A percentile compares a stretch with the other conserved stretches of the same genome.
Evolutionary conservation across 2,329 filamentous ascomycete species (phyloP).

Genomic region (Fusarium staphyleae): DNA sequence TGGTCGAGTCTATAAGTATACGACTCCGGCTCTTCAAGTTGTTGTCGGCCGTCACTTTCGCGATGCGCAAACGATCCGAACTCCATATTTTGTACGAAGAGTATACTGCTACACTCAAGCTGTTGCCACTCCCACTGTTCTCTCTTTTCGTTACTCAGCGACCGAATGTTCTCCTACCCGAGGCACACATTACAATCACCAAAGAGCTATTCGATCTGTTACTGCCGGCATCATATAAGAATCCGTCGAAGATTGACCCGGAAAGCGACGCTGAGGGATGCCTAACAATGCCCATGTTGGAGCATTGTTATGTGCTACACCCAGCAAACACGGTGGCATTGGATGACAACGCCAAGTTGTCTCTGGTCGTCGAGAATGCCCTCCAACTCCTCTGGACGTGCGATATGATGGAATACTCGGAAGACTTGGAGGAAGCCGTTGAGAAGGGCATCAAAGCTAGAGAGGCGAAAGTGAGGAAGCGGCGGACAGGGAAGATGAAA

Average conservation of each 20-base stretch:
- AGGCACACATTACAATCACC: slow-evolving; percentile 54
- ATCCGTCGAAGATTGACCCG: slow-evolving; percentile 50
- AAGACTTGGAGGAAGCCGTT: slow-evolving; percentile 50
- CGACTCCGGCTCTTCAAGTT: slow-evolving; percentile 70
- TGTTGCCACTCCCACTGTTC: slow-evolving; percentile 66
- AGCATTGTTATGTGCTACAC: slow-evolving; percentile 69
- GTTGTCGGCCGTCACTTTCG: slow-evolving; percentile 55
- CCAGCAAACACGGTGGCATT: slow-evolving; percentile 66
- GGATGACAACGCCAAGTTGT: slow-evolving; percentile 76
- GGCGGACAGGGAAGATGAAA: slow-evolving; percentile 46
- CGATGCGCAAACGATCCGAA: slow-evolving; percentile 53
- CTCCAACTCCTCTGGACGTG: slow-evolving; percentile 59
- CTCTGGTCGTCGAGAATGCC: slow-evolving; percentile 71
- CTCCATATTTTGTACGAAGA: slow-evolving; percentile 65
- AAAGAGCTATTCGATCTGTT: slow-evolving; percentile 56
- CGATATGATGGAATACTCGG: slow-evolving; percentile 47
- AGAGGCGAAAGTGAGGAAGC: slow-evolving; percentile 54
- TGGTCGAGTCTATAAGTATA: slow-evolving; percentile 64
- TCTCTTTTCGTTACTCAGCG: slow-evolving; percentile 56
- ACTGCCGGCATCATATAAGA: slow-evolving; percentile 50
- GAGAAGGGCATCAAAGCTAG: slow-evolving; percentile 58
- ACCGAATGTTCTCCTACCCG: slow-evolving; percentile 46
- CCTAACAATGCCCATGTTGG: slow-evolving; percentile 56
- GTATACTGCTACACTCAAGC: slow-evolving; percentile 62
- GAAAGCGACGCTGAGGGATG: slow-evolving; percentile 48